Evolutionary conservation across 1,284 basidiomycete genomes (phyloP).

Genomic region (Puccinia coronata): DNA sequence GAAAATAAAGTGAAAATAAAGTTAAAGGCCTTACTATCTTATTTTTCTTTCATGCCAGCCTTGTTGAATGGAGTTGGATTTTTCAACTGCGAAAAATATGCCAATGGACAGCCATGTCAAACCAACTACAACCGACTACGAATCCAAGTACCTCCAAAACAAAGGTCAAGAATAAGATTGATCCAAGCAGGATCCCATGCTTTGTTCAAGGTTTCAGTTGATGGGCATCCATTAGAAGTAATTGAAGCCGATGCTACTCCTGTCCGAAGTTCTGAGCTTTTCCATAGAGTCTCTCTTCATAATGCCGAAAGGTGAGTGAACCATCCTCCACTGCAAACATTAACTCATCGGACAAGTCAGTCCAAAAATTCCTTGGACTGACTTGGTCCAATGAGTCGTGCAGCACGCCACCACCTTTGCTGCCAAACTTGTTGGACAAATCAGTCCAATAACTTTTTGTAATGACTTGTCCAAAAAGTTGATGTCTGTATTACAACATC

Average conservation of each 20-base stretch:
- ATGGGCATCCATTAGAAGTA: conserved; percentile 52
- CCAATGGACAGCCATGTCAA: conserved; percentile 9
- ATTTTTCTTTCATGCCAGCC: not conserved
- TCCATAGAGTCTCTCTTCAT: conserved; percentile 53
- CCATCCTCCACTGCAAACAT: too few relatives aligned
- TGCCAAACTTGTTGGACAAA: too few relatives aligned
- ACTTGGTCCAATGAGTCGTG: too few relatives aligned
- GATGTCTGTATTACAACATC: not conserved
- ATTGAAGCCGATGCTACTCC: conserved; percentile 43
- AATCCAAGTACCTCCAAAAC: conserved; percentile 15
- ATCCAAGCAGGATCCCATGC: conserved; percentile 62
- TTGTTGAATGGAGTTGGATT: conserved; percentile 41
- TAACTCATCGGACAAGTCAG: too few relatives aligned
- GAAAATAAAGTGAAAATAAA: not conserved
- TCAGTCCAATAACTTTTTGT: too few relatives aligned
- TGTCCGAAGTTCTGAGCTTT: conserved; percentile 41
- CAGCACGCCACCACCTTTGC: too few relatives aligned
- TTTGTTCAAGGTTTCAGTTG: conserved; percentile 54
- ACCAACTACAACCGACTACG: conserved; percentile 17
- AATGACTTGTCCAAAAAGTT: too few relatives aligned
- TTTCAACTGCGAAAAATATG: conserved; percentile 23
- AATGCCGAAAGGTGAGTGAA: conserved; percentile 53
- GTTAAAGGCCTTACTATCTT: too few relatives aligned
- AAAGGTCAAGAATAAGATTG: conserved; percentile 62
- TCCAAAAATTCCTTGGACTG: too few relatives aligned